Evolutionary conservation across 176 grass and related monocot species (phyloP).

Genomic region (Oryza nivara): DNA sequence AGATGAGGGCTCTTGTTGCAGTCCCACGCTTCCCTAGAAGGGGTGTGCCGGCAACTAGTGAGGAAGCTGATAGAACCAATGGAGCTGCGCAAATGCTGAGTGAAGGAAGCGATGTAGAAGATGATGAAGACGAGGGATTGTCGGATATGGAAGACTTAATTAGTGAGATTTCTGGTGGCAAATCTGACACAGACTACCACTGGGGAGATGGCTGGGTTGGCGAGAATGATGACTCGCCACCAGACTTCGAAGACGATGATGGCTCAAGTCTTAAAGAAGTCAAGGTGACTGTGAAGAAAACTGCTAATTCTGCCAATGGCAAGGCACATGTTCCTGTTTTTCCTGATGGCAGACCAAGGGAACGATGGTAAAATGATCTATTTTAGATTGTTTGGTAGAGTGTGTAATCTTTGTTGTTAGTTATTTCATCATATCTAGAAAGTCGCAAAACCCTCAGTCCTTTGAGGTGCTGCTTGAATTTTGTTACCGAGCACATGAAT

Average conservation of each 20-base stretch:
- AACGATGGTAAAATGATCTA: slow-evolving; percentile 66
- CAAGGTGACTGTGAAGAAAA: slow-evolving; percentile 34
- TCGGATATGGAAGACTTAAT: slow-evolving; percentile 79
- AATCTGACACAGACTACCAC: slow-evolving; percentile 61
- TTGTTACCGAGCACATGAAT: slow-evolving; percentile 14
- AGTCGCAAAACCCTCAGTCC: slow-evolving; percentile 17
- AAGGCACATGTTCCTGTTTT: slow-evolving; percentile 56
- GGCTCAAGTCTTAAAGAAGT: slow-evolving; percentile 38
- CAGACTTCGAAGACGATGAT: slow-evolving; percentile 71
- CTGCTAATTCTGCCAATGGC: slow-evolving; percentile 18
- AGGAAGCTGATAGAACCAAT: slow-evolving; percentile 38
- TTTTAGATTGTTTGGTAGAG: slow-evolving; percentile 34
- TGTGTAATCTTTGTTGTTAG: slow-evolving; percentile 13
- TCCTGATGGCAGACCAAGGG: slow-evolving; percentile 82
- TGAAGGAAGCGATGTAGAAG: slow-evolving; percentile 46
- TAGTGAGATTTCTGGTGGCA: slow-evolving; percentile 53
- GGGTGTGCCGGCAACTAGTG: background rate
- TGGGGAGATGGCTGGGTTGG: slow-evolving; percentile 87
- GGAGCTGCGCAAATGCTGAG: background rate
- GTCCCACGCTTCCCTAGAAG: slow-evolving; percentile 62
- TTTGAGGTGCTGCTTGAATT: slow-evolving; percentile 38
- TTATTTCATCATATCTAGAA: slow-evolving; percentile 29
- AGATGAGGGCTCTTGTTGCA: slow-evolving; percentile 81
- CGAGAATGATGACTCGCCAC: slow-evolving; percentile 59
- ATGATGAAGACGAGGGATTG: slow-evolving; percentile 57